A percentile compares a stretch with the other conserved stretches of the same genome.
Evolutionary conservation across 129 eudicot species (phyloP).

Genomic region (Chrysanthemum lavandulifolium): DNA sequence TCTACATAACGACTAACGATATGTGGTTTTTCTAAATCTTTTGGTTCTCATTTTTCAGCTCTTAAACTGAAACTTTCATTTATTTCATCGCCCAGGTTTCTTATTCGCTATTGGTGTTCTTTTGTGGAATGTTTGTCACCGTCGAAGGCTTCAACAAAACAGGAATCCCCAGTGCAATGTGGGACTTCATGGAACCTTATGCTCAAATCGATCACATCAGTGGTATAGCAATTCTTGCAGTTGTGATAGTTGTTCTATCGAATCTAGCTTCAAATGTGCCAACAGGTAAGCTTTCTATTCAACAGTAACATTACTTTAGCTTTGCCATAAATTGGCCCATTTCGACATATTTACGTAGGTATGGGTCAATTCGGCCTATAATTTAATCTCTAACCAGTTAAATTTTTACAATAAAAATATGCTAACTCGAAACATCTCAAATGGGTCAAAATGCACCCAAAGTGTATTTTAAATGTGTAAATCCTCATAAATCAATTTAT

Average conservation of each 20-base stretch:
- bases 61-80: conserved; percentile 6
- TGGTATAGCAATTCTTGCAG: conserved; percentile 62
- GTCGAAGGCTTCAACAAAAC: conserved; percentile 90
- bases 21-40: background rate
- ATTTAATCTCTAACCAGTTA: no score
- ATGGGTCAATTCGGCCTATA: background rate
- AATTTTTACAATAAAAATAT: no score
- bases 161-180: conserved; percentile 75
- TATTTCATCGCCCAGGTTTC: conserved; percentile 59
- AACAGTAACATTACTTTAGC: background rate
- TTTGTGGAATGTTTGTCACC: conserved; percentile 89
- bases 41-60: background rate
- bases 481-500: no score
- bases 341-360: background rate
- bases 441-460: no score
- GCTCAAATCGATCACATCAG: conserved; percentile 56
- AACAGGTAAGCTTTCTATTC: conserved; percentile 46
- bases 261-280: conserved; percentile 92
- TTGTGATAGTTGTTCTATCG: conserved; percentile 76
- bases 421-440: no score
- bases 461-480: no score
- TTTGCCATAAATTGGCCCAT: background rate
- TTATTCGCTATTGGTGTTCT: conserved; percentile 83
- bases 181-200: conserved; percentile 90
- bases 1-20: background rate